Conservation (phyloP, 768 basidiomycete species). For the Suillus subalutaceus region DNA sequence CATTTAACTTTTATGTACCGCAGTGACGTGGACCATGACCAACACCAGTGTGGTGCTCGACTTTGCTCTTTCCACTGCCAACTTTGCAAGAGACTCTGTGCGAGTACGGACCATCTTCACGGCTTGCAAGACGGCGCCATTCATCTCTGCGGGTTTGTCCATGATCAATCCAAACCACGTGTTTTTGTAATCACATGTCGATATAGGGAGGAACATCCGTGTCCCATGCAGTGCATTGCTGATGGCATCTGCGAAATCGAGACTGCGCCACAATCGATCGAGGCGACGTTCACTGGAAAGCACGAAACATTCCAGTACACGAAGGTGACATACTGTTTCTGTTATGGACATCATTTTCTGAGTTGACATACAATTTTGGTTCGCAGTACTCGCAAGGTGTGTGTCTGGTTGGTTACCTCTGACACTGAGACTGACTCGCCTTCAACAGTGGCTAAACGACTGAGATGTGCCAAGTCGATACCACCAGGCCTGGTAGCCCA, state of each 20-base stretch:
- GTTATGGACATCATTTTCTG: neutral
- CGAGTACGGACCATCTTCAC: conserved; percentile 54
- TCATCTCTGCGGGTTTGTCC: conserved; percentile 66
- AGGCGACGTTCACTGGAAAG: conserved; percentile 61
- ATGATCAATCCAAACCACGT: neutral
- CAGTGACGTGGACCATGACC: conserved; percentile 48
- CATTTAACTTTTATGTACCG: neutral
- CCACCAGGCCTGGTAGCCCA: conserved; percentile 45
- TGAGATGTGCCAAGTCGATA: conserved; percentile 53
- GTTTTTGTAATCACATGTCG: conserved; percentile 11
- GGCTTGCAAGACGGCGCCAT: conserved; percentile 41
- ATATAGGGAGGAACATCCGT: conserved; percentile 54
- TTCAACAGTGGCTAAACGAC: conserved; percentile 48
- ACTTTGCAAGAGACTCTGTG: conserved; percentile 58
- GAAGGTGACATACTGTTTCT: conserved; percentile 42
- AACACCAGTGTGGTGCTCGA: conserved; percentile 53
- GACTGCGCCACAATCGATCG: conserved; percentile 58
- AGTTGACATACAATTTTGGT: neutral
- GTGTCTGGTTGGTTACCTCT: conserved; percentile 1
- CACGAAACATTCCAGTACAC: conserved; percentile 68
- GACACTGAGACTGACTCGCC: neutral
- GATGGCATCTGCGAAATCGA: conserved; percentile 61
- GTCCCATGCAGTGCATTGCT: conserved; percentile 44
- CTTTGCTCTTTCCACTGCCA: conserved; percentile 57
- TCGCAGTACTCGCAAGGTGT: conserved; percentile 57